Conservation (phyloP, 495 filamentous ascomycete genomes). For the Trichoderma reesei region DNA sequence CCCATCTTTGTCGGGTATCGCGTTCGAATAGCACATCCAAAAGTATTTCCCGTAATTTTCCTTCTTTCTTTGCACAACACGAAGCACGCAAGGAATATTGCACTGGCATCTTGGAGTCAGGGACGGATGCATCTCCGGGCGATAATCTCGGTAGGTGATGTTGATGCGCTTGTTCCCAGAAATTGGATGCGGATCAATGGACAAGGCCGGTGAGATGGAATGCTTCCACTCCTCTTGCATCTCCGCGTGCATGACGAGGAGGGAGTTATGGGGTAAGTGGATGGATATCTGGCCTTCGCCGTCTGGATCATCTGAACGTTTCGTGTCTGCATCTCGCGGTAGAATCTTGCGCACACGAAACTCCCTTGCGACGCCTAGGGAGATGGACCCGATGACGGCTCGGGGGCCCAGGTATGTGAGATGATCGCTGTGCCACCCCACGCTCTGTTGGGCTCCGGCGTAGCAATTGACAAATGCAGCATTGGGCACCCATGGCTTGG, state of each 20-base stretch:
- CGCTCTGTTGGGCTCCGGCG: constrained; percentile 62
- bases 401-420: constrained; percentile 86
- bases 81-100: constrained; percentile 57
- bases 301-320: constrained; percentile 34
- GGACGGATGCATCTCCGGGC: constrained; percentile 61
- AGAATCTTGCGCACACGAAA: constrained; percentile 75
- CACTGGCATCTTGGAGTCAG: constrained; percentile 57
- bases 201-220: constrained; percentile 59
- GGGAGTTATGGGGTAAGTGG: constrained; percentile 85
- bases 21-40: constrained; percentile 86
- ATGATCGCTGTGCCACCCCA: constrained; percentile 88
- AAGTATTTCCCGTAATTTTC: constrained; percentile 74
- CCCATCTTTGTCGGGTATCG: constrained; percentile 61
- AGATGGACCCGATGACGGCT: constrained; percentile 80
- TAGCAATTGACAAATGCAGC: constrained; percentile 94
- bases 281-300: constrained; percentile 78
- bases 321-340: constrained; percentile 35
- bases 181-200: constrained; percentile 73
- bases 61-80: constrained; percentile 67
- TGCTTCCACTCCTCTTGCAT: constrained; percentile 81
- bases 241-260: constrained; percentile 90
- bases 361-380: constrained; percentile 79
- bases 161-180: constrained; percentile 76
- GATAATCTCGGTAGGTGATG: constrained; percentile 86
- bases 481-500: constrained; percentile 68